Evolutionary conservation across 1,284 basidiomycete species (phyloP), one percentile per base, ranked within the genome.

Genomic region (Ustilago sp.): DNA sequence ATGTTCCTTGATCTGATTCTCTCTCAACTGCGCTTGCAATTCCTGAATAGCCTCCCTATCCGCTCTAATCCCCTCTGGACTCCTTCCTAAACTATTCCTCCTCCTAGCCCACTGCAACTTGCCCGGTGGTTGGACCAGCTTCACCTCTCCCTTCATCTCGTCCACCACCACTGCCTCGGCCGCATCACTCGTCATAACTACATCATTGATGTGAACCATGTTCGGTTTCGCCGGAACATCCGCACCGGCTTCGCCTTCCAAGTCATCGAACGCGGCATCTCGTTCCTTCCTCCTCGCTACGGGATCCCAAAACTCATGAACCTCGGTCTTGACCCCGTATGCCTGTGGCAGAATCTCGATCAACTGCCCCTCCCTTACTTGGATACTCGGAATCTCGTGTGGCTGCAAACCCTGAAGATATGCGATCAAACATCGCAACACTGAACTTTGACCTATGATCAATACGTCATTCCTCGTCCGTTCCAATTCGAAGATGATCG

Each of bases 331-430:
- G 34, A 85, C 81, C 35, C 84, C 84, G 50, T 86, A 86, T 8
- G 84, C 83, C 68, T 83, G 80, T 8, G 85, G 85, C 9, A 63
- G 35, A 35, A 85, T 83, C 59, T 85, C 85, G 43, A 85, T 74
- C 41, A 86, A 64, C 53, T 86, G 82, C 23, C 84, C 84, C 52
- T 85, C 84, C 41, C 81, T 68, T 13, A 99, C 92, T 86, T 98
- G 95, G 64, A 99, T 95, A 1, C 93, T 94, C 0, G 96, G 97
- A 47, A 99, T 97, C 86, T 99, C 95, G 39, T 92, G 92, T 0
- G 96, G 94, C n/a, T 94, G 94, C 3, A 98, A 89, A 3, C 97
- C 96, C 78, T 97, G 94, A 31, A 84, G 64, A 64, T 85, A 84
- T 35, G 88, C 87, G 62, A 89, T 88, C 43, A 99, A 89, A 87